Evolutionary conservation across 768 basidiomycete genomes (phyloP), one percentile per base, ranked within the genome.

Genomic region (Artomyces pyxidatus): DNA sequence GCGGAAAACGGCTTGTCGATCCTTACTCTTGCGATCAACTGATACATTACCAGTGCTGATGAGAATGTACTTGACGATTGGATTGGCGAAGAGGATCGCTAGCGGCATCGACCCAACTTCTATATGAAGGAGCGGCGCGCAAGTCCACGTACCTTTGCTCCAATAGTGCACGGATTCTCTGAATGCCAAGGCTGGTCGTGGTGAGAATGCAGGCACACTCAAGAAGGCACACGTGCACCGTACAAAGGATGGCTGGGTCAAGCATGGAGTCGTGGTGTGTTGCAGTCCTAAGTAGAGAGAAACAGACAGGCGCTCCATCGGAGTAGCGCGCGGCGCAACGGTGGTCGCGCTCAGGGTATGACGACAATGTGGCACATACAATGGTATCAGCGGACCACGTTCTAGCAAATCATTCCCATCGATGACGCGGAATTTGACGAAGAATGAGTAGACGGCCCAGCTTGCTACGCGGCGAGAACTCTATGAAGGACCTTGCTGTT

Each of bases 241-340:
- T 63, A 92, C 88, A 90, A 17, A 93, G 71, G 48, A 88, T 68
- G 30, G 80, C 80, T 21, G 88, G 88, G 68, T 94, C 91, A 28
- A 95, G 75, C 75, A 90, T 92, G 91, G 94, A 94, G 64, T 96
- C 96, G 60, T 92, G 87, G 62, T 96, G 93, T 3, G 88, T 89
- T 37, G 83, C 85, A 3, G 85, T 78, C 32, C 88, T 91, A 61
- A n/a, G n/a, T n/a, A n/a, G n/a, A 42, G n/a, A n/a, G n/a, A n/a
- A 48, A 47, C 45, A 60, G 29, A 25, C 45, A 41, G 40, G 22
- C 25, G n/a, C n/a, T n/a, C n/a, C n/a, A n/a, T n/a, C n/a, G n/a
- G n/a, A n/a, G n/a, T n/a, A n/a, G n/a, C n/a, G n/a, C n/a, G n/a
- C n/a, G n/a, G n/a, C n/a, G n/a, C n/a, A n/a, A n/a, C n/a, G n/a